Conservation (phyloP, 2,329 filamentous ascomycete genomes). For the Triangularia verruculosa region DNA sequence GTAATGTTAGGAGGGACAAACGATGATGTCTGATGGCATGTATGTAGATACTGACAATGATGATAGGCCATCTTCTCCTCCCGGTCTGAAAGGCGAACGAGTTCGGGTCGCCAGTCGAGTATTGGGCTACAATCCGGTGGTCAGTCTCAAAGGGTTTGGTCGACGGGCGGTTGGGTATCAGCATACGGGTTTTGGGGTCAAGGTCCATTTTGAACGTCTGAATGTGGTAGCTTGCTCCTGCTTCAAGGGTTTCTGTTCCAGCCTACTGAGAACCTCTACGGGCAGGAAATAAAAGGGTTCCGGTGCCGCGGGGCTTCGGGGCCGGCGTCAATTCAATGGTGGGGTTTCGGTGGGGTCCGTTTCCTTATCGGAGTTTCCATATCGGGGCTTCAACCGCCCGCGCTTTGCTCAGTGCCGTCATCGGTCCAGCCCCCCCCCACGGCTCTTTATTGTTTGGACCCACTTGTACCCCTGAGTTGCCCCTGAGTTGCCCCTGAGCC, state of each 20-base stretch:
- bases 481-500: background rate
- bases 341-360: background rate
- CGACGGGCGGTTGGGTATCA: background rate
- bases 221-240: background rate
- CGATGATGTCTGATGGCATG: no score
- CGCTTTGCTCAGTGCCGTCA: background rate
- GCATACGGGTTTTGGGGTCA: slow-evolving; percentile 29
- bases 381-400: background rate
- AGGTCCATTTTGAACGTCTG: slow-evolving; percentile 26
- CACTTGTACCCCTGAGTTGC: no score
- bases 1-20: slow-evolving; percentile 1
- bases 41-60: slow-evolving; percentile 64
- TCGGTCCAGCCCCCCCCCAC: background rate
- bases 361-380: background rate
- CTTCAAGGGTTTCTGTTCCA: no score
- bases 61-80: slow-evolving; percentile 86
- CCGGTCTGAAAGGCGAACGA: slow-evolving; percentile 88
- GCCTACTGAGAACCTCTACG: background rate
- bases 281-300: background rate
- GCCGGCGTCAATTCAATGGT: background rate
- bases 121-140: slow-evolving; percentile 57
- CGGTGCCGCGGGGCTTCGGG: background rate
- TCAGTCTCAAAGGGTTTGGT: background rate
- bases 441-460: background rate
- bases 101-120: slow-evolving; percentile 73